These are phyloP conservation scores for Candida gigantensis DNA, from an alignment of 1,139 yeast genomes.

Conservation along the genomic window DNA sequence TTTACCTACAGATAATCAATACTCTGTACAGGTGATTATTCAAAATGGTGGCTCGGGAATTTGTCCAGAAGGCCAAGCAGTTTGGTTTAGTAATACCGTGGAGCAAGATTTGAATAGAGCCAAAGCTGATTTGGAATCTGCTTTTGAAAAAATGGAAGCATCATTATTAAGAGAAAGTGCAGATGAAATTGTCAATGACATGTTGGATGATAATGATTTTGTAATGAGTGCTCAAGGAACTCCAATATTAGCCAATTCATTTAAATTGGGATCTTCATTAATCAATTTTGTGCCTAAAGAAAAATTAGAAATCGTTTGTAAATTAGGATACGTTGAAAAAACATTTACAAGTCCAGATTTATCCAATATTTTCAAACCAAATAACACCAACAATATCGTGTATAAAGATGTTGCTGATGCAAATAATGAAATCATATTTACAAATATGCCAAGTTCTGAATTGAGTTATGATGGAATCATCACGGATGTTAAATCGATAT, in stretches of 20 bases:
- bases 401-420: conserved; percentile 32
- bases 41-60: conserved; percentile 90
- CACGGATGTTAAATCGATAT: conserved; percentile 75
- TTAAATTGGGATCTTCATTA: conserved; percentile 81
- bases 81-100: conserved; percentile 85
- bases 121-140: conserved; percentile 75
- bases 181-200: conserved; percentile 36
- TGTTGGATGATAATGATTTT: conserved; percentile 56
- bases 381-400: conserved; percentile 32
- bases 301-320: conserved; percentile 73
- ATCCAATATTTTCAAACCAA: conserved; percentile 40
- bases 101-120: conserved; percentile 69
- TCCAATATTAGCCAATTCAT: conserved; percentile 68
- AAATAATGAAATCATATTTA: conserved; percentile 54
- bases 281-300: conserved; percentile 82
- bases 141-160: conserved; percentile 75
- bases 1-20: conserved; percentile 62
- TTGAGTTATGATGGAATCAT: conserved; percentile 88
- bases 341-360: conserved; percentile 52
- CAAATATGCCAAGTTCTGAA: conserved; percentile 77
- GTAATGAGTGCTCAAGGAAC: conserved; percentile 56
- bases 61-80: conserved; percentile 84
- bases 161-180: conserved; percentile 75
- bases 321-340: conserved; percentile 76
- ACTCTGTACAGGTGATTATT: conserved; percentile 82